phyloP scores from a whole-genome alignment of 257 asterid species.

The Fraxinus excelsior region DNA sequence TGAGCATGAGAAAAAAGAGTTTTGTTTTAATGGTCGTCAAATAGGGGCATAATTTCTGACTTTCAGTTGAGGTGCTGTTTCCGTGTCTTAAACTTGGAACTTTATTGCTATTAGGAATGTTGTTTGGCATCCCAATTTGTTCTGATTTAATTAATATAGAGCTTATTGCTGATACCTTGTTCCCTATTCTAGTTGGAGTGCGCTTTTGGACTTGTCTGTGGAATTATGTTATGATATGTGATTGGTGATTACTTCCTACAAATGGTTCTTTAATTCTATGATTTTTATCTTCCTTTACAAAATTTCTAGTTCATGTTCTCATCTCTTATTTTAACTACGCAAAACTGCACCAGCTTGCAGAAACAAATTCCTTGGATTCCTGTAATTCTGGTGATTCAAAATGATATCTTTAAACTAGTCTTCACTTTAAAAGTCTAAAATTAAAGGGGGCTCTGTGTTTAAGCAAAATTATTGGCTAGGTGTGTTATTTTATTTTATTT shows the following conservation, averaged over 20 bases:
- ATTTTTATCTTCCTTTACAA: neutral
- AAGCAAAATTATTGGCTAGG: neutral
- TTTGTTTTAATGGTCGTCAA: too few species aligned
- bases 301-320: neutral
- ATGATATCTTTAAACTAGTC: neutral
- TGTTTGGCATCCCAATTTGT: neutral
- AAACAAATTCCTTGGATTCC: neutral
- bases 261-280: neutral
- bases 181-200: neutral
- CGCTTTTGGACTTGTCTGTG: neutral
- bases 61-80: neutral
- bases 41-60: neutral
- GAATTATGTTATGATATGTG: neutral
- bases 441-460: neutral
- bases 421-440: neutral
- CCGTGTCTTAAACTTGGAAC: neutral
- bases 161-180: neutral
- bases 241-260: neutral
- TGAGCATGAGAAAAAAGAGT: too few species aligned
- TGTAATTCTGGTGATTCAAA: neutral
- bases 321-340: neutral
- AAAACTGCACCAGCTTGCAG: conserved; percentile 2
- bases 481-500: neutral
- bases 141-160: neutral
- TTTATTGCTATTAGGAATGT: neutral